Percentiles rank a stretch among this genome's conserved stretches.
Evolutionary conservation across 257 asterid species (phyloP).

Genomic region (Plantago major): DNA sequence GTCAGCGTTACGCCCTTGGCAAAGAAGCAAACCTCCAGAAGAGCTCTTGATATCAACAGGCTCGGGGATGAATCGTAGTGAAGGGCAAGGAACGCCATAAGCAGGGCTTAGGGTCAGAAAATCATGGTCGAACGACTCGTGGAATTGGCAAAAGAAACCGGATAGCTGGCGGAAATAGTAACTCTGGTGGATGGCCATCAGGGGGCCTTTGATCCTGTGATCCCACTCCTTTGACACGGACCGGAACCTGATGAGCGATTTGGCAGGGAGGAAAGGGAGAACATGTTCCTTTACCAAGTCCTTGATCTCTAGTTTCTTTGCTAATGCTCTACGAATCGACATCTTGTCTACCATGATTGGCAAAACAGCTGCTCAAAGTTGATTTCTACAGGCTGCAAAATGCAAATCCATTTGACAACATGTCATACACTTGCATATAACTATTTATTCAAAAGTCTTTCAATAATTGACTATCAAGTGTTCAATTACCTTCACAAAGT

Average conservation of each 20-base stretch:
- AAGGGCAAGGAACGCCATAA: slow-evolving; percentile 36
- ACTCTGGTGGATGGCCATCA: slow-evolving; percentile 39
- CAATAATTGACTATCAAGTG: no score
- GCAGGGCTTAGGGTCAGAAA: slow-evolving; percentile 26
- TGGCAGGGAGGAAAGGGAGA: slow-evolving; percentile 56
- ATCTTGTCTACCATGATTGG: no score
- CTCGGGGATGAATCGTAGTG: slow-evolving; percentile 27
- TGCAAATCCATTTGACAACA: no score
- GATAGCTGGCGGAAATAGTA: slow-evolving; percentile 30
- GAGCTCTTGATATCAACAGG: slow-evolving; percentile 21
- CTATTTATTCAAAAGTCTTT: no score
- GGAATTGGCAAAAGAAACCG: slow-evolving; percentile 33
- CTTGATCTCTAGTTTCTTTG: slow-evolving; percentile 18
- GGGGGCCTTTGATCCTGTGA: slow-evolving; percentile 33
- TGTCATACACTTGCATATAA: no score
- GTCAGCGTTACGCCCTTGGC: background rate
- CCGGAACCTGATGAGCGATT: slow-evolving; percentile 30
- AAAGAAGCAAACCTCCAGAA: slow-evolving; percentile 39
- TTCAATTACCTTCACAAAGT: no score
- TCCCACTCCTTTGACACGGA: slow-evolving; percentile 48
- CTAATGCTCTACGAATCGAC: background rate
- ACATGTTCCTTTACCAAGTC: slow-evolving; percentile 21
- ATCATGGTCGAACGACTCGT: background rate
- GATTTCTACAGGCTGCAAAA: no score
- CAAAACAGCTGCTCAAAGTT: no score